A percentile compares a stretch with the other conserved stretches of the same genome.
Conservation (phyloP, 352 stramenopile species). For the Elongisporangium anandrum region DNA sequence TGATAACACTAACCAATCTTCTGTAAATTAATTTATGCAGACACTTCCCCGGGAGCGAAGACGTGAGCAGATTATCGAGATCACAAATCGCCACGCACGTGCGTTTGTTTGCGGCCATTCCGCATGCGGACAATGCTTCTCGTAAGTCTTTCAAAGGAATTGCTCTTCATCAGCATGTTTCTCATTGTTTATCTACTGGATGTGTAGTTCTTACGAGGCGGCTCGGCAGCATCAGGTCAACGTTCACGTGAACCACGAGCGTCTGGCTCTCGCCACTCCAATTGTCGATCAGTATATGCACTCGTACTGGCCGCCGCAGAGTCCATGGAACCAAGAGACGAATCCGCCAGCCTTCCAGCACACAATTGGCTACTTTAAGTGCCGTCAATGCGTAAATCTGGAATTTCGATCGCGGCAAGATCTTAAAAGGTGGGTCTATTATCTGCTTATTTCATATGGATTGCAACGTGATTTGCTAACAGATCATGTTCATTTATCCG, state of each 20-base stretch:
- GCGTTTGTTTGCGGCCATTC: conserved; percentile 52
- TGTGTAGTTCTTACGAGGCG: conserved; percentile 36
- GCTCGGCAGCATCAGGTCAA: conserved; percentile 40
- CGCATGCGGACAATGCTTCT: conserved; percentile 58
- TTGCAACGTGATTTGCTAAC: background rate
- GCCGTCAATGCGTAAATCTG: conserved; percentile 24
- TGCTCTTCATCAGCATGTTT: background rate
- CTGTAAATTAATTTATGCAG: conserved; percentile 8
- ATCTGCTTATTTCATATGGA: background rate
- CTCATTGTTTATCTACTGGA: background rate
- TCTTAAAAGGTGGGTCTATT: conserved; percentile 17
- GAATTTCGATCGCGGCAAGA: conserved; percentile 46
- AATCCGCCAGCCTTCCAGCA: conserved; percentile 10
- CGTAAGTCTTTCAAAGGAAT: conserved; percentile 13
- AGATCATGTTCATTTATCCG: no score
- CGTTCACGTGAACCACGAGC: conserved; percentile 30
- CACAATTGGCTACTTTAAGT: conserved; percentile 50
- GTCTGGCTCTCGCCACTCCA: conserved; percentile 30
- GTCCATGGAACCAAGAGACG: conserved; percentile 36
- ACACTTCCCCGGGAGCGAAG: conserved; percentile 37
- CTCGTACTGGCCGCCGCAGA: conserved; percentile 44
- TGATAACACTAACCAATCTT: conserved; percentile 1
- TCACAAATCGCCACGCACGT: conserved; percentile 32
- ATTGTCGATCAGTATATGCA: conserved; percentile 55
- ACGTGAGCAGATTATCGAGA: conserved; percentile 43